Evolutionary conservation across 176 grass and related monocot species (phyloP).

Genomic region (Carex scoparia): DNA sequence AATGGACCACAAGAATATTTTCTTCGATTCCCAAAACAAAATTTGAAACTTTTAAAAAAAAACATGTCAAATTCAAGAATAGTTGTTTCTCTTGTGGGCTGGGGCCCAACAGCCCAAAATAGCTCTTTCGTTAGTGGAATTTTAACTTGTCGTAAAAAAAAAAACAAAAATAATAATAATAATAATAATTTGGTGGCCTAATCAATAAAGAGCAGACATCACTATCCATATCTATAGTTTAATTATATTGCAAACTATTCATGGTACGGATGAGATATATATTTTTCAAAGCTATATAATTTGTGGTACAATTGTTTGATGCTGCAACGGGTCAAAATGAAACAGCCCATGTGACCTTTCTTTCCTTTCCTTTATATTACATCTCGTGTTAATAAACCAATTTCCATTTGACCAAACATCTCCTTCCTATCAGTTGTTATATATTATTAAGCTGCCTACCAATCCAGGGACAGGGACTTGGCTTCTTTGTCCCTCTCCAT

Average conservation of each 20-base stretch:
- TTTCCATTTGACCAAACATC: background rate
- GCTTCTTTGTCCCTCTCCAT: background rate
- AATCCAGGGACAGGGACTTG: background rate
- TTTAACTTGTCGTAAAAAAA: background rate
- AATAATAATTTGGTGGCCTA: background rate
- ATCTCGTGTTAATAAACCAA: background rate
- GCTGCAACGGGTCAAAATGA: background rate
- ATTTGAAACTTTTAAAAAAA: background rate
- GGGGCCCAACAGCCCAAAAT: background rate
- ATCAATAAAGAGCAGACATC: constrained; percentile 14
- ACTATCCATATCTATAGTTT: background rate
- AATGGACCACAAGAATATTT: background rate
- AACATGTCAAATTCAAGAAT: background rate
- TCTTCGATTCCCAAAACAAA: background rate
- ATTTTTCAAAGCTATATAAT: background rate
- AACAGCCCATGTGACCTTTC: background rate
- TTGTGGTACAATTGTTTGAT: background rate
- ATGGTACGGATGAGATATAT: background rate
- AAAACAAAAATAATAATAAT: background rate
- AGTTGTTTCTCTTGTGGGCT: background rate
- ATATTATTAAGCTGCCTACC: background rate
- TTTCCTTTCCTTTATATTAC: background rate
- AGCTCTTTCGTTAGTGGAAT: background rate
- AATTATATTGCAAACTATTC: background rate
- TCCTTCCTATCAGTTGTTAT: background rate